Percentiles rank a stretch among this genome's conserved stretches.
phyloP scores from a whole-genome alignment of 1,139 yeast species.

The Protomyces arabidopsidicola region DNA sequence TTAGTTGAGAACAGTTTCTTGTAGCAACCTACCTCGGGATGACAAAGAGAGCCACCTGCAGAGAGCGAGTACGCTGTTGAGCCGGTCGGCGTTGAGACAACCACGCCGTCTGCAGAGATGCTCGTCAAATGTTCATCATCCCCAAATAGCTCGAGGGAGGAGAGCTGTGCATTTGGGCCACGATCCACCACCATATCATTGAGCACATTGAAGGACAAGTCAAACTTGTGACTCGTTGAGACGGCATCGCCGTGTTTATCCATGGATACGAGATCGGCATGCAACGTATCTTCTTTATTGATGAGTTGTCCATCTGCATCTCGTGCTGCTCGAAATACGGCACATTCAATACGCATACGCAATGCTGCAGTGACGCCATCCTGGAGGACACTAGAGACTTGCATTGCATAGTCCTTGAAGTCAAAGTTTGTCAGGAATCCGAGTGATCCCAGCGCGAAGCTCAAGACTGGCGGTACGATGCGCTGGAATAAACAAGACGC shows the following conservation, averaged over 20 bases:
- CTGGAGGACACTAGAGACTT: conserved; percentile 53
- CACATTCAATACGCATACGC: conserved; percentile 74
- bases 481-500: conserved; percentile 58
- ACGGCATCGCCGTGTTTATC: conserved; percentile 35
- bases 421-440: conserved; percentile 81
- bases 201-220: conserved; percentile 56
- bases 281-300: conserved; percentile 32
- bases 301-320: conserved; percentile 25
- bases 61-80: conserved; percentile 84
- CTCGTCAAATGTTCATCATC: conserved; percentile 72
- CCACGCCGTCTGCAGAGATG: conserved; percentile 84
- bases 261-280: conserved; percentile 33
- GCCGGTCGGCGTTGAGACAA: conserved; percentile 83
- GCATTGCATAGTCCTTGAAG: conserved; percentile 51
- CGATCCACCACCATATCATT: conserved; percentile 82
- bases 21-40: conserved; percentile 50
- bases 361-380: conserved; percentile 64
- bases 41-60: conserved; percentile 84
- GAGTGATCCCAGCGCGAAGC: conserved; percentile 75
- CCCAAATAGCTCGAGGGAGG: conserved; percentile 69
- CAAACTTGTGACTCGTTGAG: conserved; percentile 32
- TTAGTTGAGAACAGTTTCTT: too few relatives aligned
- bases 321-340: conserved; percentile 48
- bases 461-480: conserved; percentile 74
- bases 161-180: conserved; percentile 76